A percentile compares a stretch with the other conserved stretches of the same genome.
phyloP scores from a whole-genome alignment of 176 grass and related monocot genomes.

The barley (Hordeum vulgare) region DNA sequence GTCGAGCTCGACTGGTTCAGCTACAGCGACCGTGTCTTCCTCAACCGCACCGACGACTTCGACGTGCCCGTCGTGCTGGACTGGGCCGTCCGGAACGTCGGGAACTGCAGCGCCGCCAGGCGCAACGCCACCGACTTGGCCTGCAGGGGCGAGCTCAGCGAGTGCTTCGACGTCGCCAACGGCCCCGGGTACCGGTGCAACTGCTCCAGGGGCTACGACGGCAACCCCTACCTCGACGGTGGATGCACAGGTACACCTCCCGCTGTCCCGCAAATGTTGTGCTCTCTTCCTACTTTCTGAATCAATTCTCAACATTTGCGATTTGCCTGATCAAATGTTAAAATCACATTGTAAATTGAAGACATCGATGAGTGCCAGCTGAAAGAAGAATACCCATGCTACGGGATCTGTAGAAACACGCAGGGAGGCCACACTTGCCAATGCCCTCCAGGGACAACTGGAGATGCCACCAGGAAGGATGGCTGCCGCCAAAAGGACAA shows the following conservation, averaged over 20 bases:
- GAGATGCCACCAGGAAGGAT: background rate
- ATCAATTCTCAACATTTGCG: too few species aligned
- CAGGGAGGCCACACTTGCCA: background rate
- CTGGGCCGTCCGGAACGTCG: slow-evolving; percentile 41
- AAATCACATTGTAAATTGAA: background rate
- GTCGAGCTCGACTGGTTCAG: background rate
- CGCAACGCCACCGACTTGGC: slow-evolving; percentile 27
- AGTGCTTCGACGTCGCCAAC: background rate
- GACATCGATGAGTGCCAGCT: background rate
- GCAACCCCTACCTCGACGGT: background rate
- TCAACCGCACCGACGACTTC: slow-evolving; percentile 27
- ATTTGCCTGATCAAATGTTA: background rate
- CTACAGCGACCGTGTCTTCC: background rate
- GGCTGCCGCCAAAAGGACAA: background rate
- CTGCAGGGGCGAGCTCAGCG: background rate
- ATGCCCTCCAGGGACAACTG: background rate
- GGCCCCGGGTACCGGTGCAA: background rate
- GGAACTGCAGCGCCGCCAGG: slow-evolving; percentile 16
- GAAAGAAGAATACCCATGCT: background rate
- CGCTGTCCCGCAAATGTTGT: background rate
- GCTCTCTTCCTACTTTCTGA: too few species aligned
- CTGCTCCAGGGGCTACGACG: background rate
- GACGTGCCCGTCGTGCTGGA: slow-evolving; percentile 37
- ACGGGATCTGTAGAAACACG: background rate
- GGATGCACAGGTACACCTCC: background rate